Conservation (phyloP, 225 moss, liverwort and hornwort species). For the Marchantia polymorpha region DNA sequence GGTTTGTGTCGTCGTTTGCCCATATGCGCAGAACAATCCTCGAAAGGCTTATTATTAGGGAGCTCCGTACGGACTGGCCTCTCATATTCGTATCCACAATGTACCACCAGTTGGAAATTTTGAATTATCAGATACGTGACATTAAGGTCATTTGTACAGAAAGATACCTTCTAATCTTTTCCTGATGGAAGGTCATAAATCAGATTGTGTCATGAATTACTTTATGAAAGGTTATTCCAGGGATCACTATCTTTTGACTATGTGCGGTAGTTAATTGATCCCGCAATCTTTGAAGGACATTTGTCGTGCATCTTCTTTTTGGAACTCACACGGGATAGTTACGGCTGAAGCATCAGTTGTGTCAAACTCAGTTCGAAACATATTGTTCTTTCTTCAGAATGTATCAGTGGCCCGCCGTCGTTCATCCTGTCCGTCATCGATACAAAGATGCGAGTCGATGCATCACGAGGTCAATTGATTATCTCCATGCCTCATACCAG, state of each 20-base stretch:
- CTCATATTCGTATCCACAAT: background rate
- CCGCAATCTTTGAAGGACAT: no score
- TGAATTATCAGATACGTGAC: background rate
- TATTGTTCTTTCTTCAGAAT: no score
- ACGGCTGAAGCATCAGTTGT: no score
- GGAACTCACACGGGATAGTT: no score
- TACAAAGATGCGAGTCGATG: no score
- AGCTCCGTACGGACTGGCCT: background rate
- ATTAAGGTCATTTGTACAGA: slow-evolving; percentile 16
- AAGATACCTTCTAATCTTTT: background rate
- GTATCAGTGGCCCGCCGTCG: no score
- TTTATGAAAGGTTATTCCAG: background rate
- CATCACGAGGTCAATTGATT: no score
- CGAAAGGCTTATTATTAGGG: slow-evolving; percentile 92
- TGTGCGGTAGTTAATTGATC: background rate
- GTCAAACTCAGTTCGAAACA: no score
- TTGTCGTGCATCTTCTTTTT: no score
- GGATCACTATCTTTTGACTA: background rate
- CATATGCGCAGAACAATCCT: slow-evolving; percentile 80
- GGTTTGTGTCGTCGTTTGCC: slow-evolving; percentile 20
- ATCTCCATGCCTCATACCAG: no score
- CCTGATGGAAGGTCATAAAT: background rate
- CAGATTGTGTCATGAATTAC: background rate
- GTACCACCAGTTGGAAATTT: background rate
- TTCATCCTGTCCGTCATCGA: no score